Base-by-base conservation (phyloP, 2,329 filamentous ascomycete genomes). In the Neofusicoccum cordaticola region DNA sequence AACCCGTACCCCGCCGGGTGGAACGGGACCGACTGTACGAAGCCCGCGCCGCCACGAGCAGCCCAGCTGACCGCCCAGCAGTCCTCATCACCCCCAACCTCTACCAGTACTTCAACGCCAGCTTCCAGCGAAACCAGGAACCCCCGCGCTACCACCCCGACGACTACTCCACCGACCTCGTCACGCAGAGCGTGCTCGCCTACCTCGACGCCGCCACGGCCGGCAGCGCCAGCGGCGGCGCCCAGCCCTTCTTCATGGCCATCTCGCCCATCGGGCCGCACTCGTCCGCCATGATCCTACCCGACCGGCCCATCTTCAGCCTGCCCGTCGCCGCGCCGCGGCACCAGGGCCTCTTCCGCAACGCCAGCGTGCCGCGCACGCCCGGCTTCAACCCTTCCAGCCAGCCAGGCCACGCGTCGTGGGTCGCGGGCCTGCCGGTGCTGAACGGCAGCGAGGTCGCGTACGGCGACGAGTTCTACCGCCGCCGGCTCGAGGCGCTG, bases 221-320 rank as follows among this genome's bases (percentile, higher is more conserved):
- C 27, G 27, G 27, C 2, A 84, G 89, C 61, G 89, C 85, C 0
- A 77, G 87, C 2, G 72, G 76, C 0, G 77, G 79, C 0, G 74
- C 80, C 0, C 79, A 82, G 17, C 89, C 90, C 0, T 92, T 91
- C 75, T 91, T 92, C 71, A 72, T 92, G 4, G 83, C 82, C 0
- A 80, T 90, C 7, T 85, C 89, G 0, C 89, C 89, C 0, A 82
- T 88, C 4, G 88, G 85, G 0, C 89, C 90, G 0, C 90, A 92
- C 51, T 56, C 51, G 4, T 11, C 34, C n/a, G 35, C 51, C 17
- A 13, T 41, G 22, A 27, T 56, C 34, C 34, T 41, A 11, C 51
- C 51, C 9, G 51, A 56, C 7, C n/a, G 51, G n/a, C 34, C 51
- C 34, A 13, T 41, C n/a, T 81, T 84, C 71, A 77, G 80, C 7